Evolutionary conservation across 208 protist genomes (phyloP).

Genomic region (Trypanosoma lewisi): DNA sequence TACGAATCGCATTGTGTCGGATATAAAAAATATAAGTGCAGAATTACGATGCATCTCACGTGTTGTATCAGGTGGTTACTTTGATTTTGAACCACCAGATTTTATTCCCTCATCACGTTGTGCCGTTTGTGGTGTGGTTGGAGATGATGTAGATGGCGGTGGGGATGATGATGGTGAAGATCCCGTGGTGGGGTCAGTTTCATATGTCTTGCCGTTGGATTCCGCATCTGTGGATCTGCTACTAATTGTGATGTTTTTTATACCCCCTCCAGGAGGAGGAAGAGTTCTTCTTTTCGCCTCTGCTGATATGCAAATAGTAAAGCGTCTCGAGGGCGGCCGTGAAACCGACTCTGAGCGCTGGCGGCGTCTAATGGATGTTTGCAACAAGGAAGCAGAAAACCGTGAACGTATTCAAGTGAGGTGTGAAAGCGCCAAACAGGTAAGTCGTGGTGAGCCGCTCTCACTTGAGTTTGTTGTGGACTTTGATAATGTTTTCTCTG

Average conservation of each 20-base stretch:
- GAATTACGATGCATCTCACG: not conserved
- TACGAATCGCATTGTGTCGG: constrained; percentile 17
- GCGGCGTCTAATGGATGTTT: not conserved
- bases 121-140: constrained; percentile 12
- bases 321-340: not conserved
- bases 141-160: not conserved
- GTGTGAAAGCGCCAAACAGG: constrained; percentile 5
- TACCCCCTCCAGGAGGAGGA: not conserved
- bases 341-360: constrained; percentile 1
- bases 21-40: constrained; percentile 7
- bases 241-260: constrained; percentile 9
- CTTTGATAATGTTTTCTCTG: constrained; percentile 29
- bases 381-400: constrained; percentile 7
- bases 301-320: constrained; percentile 6
- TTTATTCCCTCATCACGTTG: constrained; percentile 9
- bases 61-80: constrained; percentile 10
- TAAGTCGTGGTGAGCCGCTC: not conserved
- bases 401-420: constrained; percentile 3
- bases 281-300: not conserved
- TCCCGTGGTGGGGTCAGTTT: not conserved
- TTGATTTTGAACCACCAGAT: constrained; percentile 24
- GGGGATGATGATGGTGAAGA: not conserved
- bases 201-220: constrained; percentile 9
- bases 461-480: constrained; percentile 6
- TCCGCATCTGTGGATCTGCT: not conserved